phyloP scores from a whole-genome alignment of 1,284 basidiomycete genomes.

The Ceratobasidium sp. region DNA sequence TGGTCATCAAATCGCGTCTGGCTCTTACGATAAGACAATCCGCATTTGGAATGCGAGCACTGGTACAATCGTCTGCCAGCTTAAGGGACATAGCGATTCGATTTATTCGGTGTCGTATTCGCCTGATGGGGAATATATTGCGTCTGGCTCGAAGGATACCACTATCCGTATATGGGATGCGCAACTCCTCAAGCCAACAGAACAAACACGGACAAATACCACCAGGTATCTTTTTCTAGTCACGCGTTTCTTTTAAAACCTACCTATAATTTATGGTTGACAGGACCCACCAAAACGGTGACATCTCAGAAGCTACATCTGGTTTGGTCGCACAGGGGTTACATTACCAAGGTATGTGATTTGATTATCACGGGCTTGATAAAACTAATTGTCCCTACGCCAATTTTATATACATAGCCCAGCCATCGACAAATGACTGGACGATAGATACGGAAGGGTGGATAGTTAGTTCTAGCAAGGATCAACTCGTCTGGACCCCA shows the following conservation, averaged over 20 bases:
- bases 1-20: constrained; percentile 34
- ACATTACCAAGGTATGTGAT: too few species aligned
- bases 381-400: too few species aligned
- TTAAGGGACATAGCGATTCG: constrained; percentile 52
- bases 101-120: constrained; percentile 19
- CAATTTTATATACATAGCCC: too few species aligned
- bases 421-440: constrained; percentile 46
- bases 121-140: constrained; percentile 34
- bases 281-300: too few species aligned
- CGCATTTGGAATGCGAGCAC: constrained; percentile 26
- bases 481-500: neutral
- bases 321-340: too few species aligned
- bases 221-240: too few species aligned
- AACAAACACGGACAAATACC: too few species aligned
- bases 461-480: neutral
- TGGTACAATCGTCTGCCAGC: neutral
- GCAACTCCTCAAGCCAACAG: too few species aligned
- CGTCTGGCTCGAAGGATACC: constrained; percentile 43
- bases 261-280: too few species aligned
- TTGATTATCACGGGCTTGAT: too few species aligned
- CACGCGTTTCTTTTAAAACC: too few species aligned
- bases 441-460: neutral
- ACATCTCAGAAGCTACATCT: too few species aligned
- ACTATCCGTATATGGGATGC: constrained; percentile 47
- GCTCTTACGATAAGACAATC: constrained; percentile 39